A percentile compares a stretch with the other conserved stretches of the same genome.
Conservation (phyloP, 495 filamentous ascomycete genomes). For the Aspergillus saccharolyticus region DNA sequence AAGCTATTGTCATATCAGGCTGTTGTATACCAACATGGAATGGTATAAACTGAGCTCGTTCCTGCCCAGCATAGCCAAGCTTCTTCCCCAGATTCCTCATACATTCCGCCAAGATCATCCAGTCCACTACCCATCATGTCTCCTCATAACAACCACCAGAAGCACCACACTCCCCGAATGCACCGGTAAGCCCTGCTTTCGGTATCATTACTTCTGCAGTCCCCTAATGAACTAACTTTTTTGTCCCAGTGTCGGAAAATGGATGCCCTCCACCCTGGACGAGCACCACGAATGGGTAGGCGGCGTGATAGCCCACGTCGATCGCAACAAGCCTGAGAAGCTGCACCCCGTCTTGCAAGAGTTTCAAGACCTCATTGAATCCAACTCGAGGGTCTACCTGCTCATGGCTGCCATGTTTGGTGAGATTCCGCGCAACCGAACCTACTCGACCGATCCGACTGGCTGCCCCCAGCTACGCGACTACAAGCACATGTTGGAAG, state of each 20-base stretch:
- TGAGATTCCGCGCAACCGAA: conserved; percentile 52
- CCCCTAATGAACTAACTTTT: neutral
- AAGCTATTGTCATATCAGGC: neutral
- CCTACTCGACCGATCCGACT: conserved; percentile 57
- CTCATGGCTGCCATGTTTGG: conserved; percentile 54
- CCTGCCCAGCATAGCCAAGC: neutral
- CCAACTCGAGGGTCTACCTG: conserved; percentile 35
- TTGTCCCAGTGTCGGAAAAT: conserved; percentile 24
- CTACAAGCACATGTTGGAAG: conserved; percentile 58
- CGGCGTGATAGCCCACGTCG: conserved; percentile 29
- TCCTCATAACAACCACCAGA: neutral
- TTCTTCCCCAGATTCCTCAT: neutral
- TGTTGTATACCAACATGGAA: neutral
- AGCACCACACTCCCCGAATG: neutral
- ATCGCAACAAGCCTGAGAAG: conserved; percentile 16
- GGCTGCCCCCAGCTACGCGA: conserved; percentile 56
- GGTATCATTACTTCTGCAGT: neutral
- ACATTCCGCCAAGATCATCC: neutral
- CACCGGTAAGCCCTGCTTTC: neutral
- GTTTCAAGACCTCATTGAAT: conserved; percentile 45
- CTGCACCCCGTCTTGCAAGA: conserved; percentile 37
- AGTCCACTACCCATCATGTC: neutral
- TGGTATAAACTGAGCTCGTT: neutral
- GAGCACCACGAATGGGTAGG: conserved; percentile 33
- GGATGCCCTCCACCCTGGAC: conserved; percentile 33